Evolutionary conservation across 768 basidiomycete genomes (phyloP), one percentile per base, ranked within the genome.

Genomic region (Mycena kentingensis): DNA sequence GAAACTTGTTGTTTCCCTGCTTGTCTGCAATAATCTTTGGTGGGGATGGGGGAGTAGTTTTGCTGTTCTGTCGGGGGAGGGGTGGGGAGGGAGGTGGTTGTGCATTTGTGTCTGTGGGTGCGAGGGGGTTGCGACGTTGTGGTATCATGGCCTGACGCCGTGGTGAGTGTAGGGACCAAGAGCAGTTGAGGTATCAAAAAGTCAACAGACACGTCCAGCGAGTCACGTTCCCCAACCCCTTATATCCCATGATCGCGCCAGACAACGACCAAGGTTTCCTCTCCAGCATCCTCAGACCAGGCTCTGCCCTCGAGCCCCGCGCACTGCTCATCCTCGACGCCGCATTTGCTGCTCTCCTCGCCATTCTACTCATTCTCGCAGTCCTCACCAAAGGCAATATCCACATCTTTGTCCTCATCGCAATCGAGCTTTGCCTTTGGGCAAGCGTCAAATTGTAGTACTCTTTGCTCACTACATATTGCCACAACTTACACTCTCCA

Each of bases 371-470:
- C 32, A 68, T 72, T 35, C 74, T 87, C n/a, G 75, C 81, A 6
- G 74, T 81, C 63, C 58, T 85, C 21, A 88, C 89, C 0, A 70
- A 73, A 12, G 83, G 85, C 27, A 93, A 81, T 60, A 48, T 78
- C 1, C 91, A 93, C 63, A 72, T 92, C 27, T 75, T 90, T 25
- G 75, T 74, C 22, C 72, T 93, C 12, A 85, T 87, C 54, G 71
- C 64, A 2, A 84, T 93, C 52, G 83, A 85, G 61, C 62, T 84
- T 13, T 79, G 76, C 26, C 71, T 93, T 26, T 93, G 89, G 90
- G 85, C 73, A 26, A 90, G 85, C 58, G 76, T 91, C 1, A 91
- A 92, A 70, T 93, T 90, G 91, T 88, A 67, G n/a, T n/a, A n/a
- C n/a, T n/a, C n/a, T n/a, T n/a, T n/a, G n/a, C n/a, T n/a, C n/a